Percentiles rank a stretch among this genome's conserved stretches.
These are phyloP conservation scores for Polytrichum commune DNA, from an alignment of 225 moss, liverwort and hornwort species.

Conservation along the genomic window DNA sequence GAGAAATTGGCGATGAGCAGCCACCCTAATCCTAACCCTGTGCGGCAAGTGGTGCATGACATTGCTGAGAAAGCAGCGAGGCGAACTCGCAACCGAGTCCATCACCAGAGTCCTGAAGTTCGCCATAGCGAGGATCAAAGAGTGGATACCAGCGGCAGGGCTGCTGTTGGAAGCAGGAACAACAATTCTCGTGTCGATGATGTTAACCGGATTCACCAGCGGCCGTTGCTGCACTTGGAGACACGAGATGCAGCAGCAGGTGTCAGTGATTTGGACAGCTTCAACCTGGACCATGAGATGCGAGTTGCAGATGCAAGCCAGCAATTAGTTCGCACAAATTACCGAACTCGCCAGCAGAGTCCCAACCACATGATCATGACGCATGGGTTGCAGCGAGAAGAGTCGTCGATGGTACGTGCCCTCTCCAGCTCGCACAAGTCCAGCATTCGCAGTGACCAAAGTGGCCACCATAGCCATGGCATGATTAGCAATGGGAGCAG, in stretches of 20 bases:
- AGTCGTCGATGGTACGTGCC: constrained; percentile 11
- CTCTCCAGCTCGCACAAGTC: constrained; percentile 15
- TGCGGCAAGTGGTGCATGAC: constrained; percentile 17
- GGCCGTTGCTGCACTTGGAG: constrained; percentile 24
- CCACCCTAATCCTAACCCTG: background rate
- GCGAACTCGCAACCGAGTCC: constrained; percentile 26
- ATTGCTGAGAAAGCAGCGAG: constrained; percentile 22
- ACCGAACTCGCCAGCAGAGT: constrained; percentile 21
- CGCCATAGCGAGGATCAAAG: constrained; percentile 6
- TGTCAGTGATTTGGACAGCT: background rate
- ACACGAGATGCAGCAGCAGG: constrained; percentile 30
- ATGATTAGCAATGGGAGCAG: constrained; percentile 7
- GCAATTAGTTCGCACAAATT: constrained; percentile 23
- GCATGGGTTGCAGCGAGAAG: constrained; percentile 17
- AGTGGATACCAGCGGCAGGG: constrained; percentile 16
- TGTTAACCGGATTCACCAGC: constrained; percentile 37
- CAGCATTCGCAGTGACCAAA: constrained; percentile 34
- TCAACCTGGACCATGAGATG: background rate
- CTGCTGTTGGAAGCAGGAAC: constrained; percentile 17
- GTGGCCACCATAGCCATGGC: constrained; percentile 7
- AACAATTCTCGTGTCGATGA: constrained; percentile 29
- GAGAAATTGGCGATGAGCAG: background rate
- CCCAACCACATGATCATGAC: constrained; percentile 1
- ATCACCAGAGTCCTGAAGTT: constrained; percentile 9
- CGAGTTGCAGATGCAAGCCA: constrained; percentile 11